These are phyloP conservation scores for Aspergillus funiculosus DNA, from an alignment of 495 filamentous ascomycete genomes.

Conservation along the genomic window DNA sequence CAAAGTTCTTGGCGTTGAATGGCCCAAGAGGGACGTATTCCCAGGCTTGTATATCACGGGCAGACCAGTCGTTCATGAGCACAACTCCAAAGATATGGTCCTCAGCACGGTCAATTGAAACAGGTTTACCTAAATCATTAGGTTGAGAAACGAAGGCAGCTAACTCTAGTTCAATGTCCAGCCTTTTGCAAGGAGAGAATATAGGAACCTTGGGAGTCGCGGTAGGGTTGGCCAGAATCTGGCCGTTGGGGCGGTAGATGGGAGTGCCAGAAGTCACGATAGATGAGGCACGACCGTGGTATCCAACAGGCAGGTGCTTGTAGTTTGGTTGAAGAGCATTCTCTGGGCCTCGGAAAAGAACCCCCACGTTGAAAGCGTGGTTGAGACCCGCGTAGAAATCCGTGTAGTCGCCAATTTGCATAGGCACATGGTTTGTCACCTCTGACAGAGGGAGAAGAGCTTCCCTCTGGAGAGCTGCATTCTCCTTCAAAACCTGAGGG, in stretches of 20 bases:
- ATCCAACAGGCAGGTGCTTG: conserved; percentile 82
- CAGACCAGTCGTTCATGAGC: conserved; percentile 92
- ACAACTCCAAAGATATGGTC: conserved; percentile 82
- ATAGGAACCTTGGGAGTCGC: conserved; percentile 56
- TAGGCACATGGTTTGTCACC: conserved; percentile 70
- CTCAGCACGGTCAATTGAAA: conserved; percentile 61
- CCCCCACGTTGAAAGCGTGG: conserved; percentile 78
- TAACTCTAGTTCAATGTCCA: conserved; percentile 88
- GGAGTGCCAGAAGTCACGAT: conserved; percentile 71
- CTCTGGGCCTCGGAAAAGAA: conserved; percentile 73
- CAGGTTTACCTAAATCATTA: conserved; percentile 59
- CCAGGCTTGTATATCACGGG: conserved; percentile 85
- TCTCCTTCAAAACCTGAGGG: conserved; percentile 53
- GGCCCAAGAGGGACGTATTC: conserved; percentile 83
- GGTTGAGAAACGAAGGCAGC: conserved; percentile 70
- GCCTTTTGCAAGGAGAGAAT: conserved; percentile 55
- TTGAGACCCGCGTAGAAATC: conserved; percentile 94
- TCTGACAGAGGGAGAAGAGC: conserved; percentile 50
- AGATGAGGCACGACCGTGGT: conserved; percentile 77
- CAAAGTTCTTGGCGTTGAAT: conserved; percentile 91
- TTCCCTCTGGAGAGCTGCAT: conserved; percentile 45
- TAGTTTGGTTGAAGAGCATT: conserved; percentile 89
- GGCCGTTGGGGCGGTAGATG: conserved; percentile 73
- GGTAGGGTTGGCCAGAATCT: conserved; percentile 63
- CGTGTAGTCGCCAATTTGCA: conserved; percentile 91